Base-by-base conservation (phyloP, 176 grass and related monocot species). In the Pontederia paniculata region DNA sequence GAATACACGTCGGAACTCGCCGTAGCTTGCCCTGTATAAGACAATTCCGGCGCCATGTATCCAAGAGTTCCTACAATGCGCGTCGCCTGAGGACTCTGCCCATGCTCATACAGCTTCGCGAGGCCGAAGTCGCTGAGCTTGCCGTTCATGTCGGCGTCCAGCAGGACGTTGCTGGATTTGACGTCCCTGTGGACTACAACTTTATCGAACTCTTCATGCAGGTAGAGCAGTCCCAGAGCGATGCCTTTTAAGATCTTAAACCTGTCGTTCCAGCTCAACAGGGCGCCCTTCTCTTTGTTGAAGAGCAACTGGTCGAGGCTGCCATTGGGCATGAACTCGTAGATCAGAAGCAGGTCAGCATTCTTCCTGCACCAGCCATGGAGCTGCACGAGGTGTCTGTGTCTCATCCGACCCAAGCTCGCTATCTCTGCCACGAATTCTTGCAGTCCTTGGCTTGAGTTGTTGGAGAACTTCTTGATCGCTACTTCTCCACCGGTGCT, bases 1-100 rank as follows among this genome's bases (percentile, higher is more conserved):
- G 83, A 72, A 8, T 73, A 86, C 0, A 86, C 77, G 13, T 86
- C 83, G 0, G 83, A 77, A 17, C 51, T 42, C 9, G 83, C 68
- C 1, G 83, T 74, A 4, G 75, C 67, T 62, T 79, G 78, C 4
- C 84, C 71, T 72, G 9, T 58, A 25, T 10, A 23, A 18, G 0
- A 88, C 37, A n/a, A n/a, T n/a, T n/a, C n/a, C n/a, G n/a, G n/a
- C n/a, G n/a, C n/a, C n/a, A n/a, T n/a, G n/a, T n/a, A n/a, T n/a
- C n/a, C n/a, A n/a, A n/a, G n/a, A n/a, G n/a, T n/a, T n/a, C n/a
- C n/a, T n/a, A n/a, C n/a, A n/a, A n/a, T n/a, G n/a, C n/a, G n/a
- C n/a, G n/a, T n/a, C n/a, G n/a, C n/a, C 83, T 0, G 83, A 77
- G 21, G 52, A 22, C 9, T 77, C 68, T 1, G 83, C 70, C 8